Percentiles rank a stretch among this genome's conserved stretches.
Conservation (phyloP, 768 basidiomycete genomes). For the Mycena galopus region DNA sequence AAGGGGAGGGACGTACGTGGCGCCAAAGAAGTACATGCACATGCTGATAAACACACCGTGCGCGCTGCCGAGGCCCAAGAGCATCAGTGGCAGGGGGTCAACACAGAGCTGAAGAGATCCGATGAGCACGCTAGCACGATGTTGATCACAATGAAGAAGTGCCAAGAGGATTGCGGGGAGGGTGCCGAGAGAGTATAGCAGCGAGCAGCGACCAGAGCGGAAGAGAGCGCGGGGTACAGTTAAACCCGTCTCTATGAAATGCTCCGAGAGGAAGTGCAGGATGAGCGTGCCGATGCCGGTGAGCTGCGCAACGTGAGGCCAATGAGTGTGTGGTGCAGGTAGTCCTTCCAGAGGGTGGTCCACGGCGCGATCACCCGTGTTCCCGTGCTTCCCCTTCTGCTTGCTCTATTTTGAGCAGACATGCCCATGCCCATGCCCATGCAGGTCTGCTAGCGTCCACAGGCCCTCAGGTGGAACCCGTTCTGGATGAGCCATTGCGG, state of each 20-base stretch:
- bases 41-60: conserved; percentile 53
- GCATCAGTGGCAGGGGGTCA: conserved; percentile 52
- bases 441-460: conserved; percentile 66
- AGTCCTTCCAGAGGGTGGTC: conserved; percentile 60
- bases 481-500: conserved; percentile 69
- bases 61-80: conserved; percentile 40
- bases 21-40: conserved; percentile 68
- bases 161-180: conserved; percentile 65
- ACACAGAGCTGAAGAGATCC: conserved; percentile 63
- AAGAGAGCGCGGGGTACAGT: conserved; percentile 56
- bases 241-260: conserved; percentile 64
- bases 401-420: conserved; percentile 50
- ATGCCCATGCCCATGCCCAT: conserved; percentile 62
- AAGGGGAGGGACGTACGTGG: conserved; percentile 50
- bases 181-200: conserved; percentile 63
- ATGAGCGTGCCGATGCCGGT: conserved; percentile 70
- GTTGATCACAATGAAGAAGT: conserved; percentile 63
- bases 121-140: conserved; percentile 57
- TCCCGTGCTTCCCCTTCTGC: neutral
- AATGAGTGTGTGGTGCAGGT: conserved; percentile 61
- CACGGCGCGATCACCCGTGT: conserved; percentile 54
- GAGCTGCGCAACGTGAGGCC: conserved; percentile 65
- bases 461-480: conserved; percentile 63
- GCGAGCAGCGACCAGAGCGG: conserved; percentile 60
- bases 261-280: conserved; percentile 69